Base-by-base conservation (phyloP, 768 basidiomycete species). In the Exsudoporus frostii region DNA sequence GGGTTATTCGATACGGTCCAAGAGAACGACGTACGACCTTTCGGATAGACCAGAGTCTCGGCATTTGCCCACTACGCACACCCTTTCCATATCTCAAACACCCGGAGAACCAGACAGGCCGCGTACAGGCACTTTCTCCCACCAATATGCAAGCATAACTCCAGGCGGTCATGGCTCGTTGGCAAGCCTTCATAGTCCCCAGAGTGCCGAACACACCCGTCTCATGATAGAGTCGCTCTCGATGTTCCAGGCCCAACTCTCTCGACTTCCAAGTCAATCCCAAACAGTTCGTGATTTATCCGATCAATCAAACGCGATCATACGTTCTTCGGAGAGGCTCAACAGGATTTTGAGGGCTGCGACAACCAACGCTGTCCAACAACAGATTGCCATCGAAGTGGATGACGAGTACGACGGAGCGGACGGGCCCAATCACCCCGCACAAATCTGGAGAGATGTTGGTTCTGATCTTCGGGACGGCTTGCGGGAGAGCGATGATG, bases 361-460 rank as follows among this genome's bases (percentile, higher is more conserved):
- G 3, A 84, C 82, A 14, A 71, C 76, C 50, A 70, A 75, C 38
- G 85, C 90, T 1, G 67, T 91, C 46, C 86, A 90, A 56, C 77
- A 80, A 49, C 87, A 90, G 68, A 85, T 93, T 44, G 81, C 86
- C 36, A 81, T 85, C 0, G 90, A 92, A 65, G 83, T 92, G 2
- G 80, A 79, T 10, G 80, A 77, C 32, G 77, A 74, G 49, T 57
- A 55, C 34, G 58, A 57, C 22, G 57, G 55, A 4, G 57, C 40
- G n/a, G 64, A 58, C 11, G 59, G 56, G 13, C 62, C 63, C 40
- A 65, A 71, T 59, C 71, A 79, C 41, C 58, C 80, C 24, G 76
- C 73, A 11, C 81, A 84, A 49, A 70, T 90, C 27, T 92, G 89
- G 90, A 74, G 78, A 49, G 72, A 76, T 43, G 79, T 91, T 6